phyloP scores from a whole-genome alignment of 306 rosid genomes.

The Oxytropis ochrocephala region DNA sequence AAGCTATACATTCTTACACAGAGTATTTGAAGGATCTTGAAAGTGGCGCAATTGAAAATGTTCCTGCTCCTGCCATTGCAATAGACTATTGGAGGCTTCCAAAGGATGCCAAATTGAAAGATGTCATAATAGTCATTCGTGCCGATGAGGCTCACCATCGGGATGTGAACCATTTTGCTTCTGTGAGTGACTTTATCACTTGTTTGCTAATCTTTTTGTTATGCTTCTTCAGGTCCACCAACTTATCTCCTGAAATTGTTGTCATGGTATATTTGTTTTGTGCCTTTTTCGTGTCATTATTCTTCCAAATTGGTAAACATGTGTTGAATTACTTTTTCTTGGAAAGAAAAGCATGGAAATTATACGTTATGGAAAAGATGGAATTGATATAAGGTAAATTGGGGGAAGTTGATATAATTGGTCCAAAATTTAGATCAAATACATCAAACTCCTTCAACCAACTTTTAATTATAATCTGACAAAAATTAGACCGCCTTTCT shows the following conservation, averaged over 20 bases:
- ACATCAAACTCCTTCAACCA: too few relatives aligned
- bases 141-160: constrained; percentile 87
- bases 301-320: background rate
- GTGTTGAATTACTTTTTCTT: background rate
- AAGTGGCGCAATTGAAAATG: constrained; percentile 52
- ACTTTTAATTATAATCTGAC: too few relatives aligned
- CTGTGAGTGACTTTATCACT: constrained; percentile 41
- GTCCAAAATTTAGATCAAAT: too few relatives aligned
- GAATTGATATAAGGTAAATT: background rate
- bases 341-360: background rate
- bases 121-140: constrained; percentile 64
- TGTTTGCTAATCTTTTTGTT: background rate
- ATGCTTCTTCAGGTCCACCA: background rate
- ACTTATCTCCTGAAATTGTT: background rate
- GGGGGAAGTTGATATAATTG: too few relatives aligned
- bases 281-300: background rate
- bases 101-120: constrained; percentile 55
- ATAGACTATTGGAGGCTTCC: constrained; percentile 86
- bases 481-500: background rate
- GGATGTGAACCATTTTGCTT: constrained; percentile 78
- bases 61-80: constrained; percentile 72
- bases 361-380: background rate
- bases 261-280: background rate
- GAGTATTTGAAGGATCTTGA: constrained; percentile 50
- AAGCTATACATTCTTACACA: constrained; percentile 65